Base-by-base conservation (phyloP, 495 filamentous ascomycete species). In the Penicillium paradoxum region DNA sequence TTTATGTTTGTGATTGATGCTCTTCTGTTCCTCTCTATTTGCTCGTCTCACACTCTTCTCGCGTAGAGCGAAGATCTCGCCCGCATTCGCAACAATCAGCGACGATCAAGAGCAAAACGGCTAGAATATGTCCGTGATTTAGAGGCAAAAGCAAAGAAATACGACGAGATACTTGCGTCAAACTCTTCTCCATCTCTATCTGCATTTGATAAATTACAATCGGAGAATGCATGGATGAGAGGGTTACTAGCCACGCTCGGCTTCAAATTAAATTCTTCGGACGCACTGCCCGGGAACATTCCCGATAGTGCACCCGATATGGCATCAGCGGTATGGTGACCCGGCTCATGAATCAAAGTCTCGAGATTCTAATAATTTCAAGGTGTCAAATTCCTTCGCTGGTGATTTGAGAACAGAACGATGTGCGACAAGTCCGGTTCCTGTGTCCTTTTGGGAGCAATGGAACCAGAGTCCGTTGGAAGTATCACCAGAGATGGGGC, bases 11-110 rank as follows among this genome's bases (percentile, higher is more conserved):
- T n/a, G n/a, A n/a, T n/a, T n/a, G n/a, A n/a, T n/a, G n/a, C n/a
- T n/a, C 3, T 27, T 7, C 24, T 27, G 24, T 27, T 7, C 24
- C 24, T 11, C 10, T 32, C 29, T 2, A 32, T 6, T 9, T 32
- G 4, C 42, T 3, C 4, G 11, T 51, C 42, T 42, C 40, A 42
- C 6, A 2, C 24, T n/a, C 22, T n/a, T n/a, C 6, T n/a, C 38
- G 2, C 25, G 6, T 39, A 58, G 51, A 34, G 44, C 41, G 51
- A 58, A 13, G 34, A 58, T 38, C 55, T 58, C 19, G 50, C 51
- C 40, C 51, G 55, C 24, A 38, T 54, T 30, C 55, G 55, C 34
- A 45, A 54, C 42, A 58, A 58, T 33, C 55, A 58, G 32, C 38
- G 55, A 21, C 53, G 46, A 38, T 58, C 33, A 27, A 53, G 55